Base-by-base conservation (phyloP, 2,329 filamentous ascomycete species). In the Neonectria coccinea region DNA sequence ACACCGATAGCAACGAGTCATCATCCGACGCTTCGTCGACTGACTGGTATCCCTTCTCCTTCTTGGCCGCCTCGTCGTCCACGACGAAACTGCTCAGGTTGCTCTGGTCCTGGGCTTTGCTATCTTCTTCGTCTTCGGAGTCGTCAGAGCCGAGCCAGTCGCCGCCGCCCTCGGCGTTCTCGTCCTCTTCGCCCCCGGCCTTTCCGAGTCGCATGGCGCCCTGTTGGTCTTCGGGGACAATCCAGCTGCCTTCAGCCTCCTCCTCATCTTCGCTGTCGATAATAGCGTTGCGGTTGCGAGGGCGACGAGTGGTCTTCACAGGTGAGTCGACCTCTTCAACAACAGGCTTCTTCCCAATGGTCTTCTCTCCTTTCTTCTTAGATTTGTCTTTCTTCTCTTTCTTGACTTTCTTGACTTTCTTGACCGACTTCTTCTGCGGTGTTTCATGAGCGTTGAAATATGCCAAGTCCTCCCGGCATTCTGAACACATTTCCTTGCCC, bases 101-200 rank as follows among this genome's bases (percentile, higher is more conserved):
- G 70, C 84, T 88, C 50, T 79, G 81, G 20, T 85, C 82, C 20
- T 85, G 80, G 2, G 84, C 84, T 10, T 87, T 85, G 10, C 83
- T 83, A 27, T 86, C 88, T 8, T 85, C 86, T 3, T 86, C 84
- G 42, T 83, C 79, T 12, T 80, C 78, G 0, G 90, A 92, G 73
- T 96, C 92, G 31, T 92, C 88, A 0, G 90, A 89, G 41, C 86
- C 86, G 54, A 97, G 84, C 76, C 88, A 93, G 61, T 97, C 92
- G 22, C 93, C 94, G 4, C 91, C 93, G 2, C 93, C 93, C 75
- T 97, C 94, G 2, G 91, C 92, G 75, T 97, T 88, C 77, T 97
- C 93, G 67, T 97, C 93, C 56, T 93, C 91, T n/a, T 88, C 87
- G 4, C 92, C 93, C n/a, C 93, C 93, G 48, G 92, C 91, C 75